Evolutionary conservation across 495 filamentous ascomycete genomes (phyloP), one percentile per base, ranked within the genome.

Genomic region (Pseudoneurospora amorphoporcata): DNA sequence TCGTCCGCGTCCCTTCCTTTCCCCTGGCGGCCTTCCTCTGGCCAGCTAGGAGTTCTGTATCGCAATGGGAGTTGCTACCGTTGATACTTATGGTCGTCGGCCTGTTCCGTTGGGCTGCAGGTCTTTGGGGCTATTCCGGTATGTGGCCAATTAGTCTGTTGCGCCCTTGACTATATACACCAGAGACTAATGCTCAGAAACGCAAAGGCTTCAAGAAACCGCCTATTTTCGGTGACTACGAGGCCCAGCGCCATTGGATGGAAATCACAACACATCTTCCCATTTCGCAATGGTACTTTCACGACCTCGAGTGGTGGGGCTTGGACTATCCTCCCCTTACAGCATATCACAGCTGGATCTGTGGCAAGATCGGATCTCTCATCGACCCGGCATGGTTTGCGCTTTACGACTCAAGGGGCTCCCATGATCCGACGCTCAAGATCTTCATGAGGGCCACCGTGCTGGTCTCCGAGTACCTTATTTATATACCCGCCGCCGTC

Each of bases 161-260:
- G 19, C 43, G 69, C 42, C 0, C 35, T 29, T n/a, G 16, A 43
- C 29, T 71, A n/a, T 41, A 8, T 41, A 32, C 4, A 14, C 23
- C 16, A 35, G 45, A 29, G 19, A 68, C 39, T 42, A 42, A 53
- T 40, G 29, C 37, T 76, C 7, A 5, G 69, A 72, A 68, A 29
- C 37, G 19, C 41, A 0, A 71, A 94, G 93, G 94, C 68, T 92
- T 90, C 74, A 82, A 90, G 73, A 88, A 89, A 47, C 94, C 94
- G 4, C 95, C 95, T 17, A 94, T 97, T 90, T 90, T 96, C 76
- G 95, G 95, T 70, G 95, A 99, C 80, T 98, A 97, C 79, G 95
- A 99, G 81, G 95, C 96, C 8, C 95, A 99, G 80, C 82, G 95
- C 75, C 95, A 99, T 77, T 99, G 95, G 95, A 98, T 98, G 95